Base-by-base conservation (phyloP, 768 basidiomycete species). In the Amanita muscaria region DNA sequence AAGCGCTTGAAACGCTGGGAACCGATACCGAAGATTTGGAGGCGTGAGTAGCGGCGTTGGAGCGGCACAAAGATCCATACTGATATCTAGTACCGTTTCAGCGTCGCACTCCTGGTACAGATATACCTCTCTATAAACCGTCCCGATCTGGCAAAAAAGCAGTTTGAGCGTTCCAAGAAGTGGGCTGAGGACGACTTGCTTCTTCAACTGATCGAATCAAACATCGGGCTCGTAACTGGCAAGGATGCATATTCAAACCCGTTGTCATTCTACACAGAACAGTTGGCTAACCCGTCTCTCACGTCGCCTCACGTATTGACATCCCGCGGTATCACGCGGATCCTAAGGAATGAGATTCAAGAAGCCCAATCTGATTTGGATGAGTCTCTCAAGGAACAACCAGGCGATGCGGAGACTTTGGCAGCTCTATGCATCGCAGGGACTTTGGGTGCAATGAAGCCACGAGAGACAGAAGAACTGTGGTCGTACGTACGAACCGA, bases 41-140 rank as follows among this genome's bases (percentile, higher is more conserved):
- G 70, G 86, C 88, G 91, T 93, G 62, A 54, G 88, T 74, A 5
- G 16, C 24, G 35, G 21, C 40, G 12, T 37, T 27, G 16, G 6
- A 21, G 41, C 37, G 40, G 27, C 15, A 22, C 43, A 41, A 16
- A 32, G 14, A 22, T 30, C 25, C 31, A 5, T n/a, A 43, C 43
- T 40, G 16, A 12, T 44, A 40, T 33, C 42, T 11, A 38, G 30
- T 33, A 27, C n/a, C 21, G 12, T 23, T 44, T 16, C 53, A 94
- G 92, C 32, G 81, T 88, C 27, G 84, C 89, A 3, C 64, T 90
- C 34, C 77, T 85, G 37, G 79, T 86, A 10, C 88, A 94, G 57
- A 77, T 94, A 40, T 88, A 91, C 58, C 78, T 97, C 29, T 88
- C 88, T n/a, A 88, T 93, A 46, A 77, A 87, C 60, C 82, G 92